phyloP scores from a whole-genome alignment of 2,329 filamentous ascomycete genomes.

The Parascedosporium putredinis region DNA sequence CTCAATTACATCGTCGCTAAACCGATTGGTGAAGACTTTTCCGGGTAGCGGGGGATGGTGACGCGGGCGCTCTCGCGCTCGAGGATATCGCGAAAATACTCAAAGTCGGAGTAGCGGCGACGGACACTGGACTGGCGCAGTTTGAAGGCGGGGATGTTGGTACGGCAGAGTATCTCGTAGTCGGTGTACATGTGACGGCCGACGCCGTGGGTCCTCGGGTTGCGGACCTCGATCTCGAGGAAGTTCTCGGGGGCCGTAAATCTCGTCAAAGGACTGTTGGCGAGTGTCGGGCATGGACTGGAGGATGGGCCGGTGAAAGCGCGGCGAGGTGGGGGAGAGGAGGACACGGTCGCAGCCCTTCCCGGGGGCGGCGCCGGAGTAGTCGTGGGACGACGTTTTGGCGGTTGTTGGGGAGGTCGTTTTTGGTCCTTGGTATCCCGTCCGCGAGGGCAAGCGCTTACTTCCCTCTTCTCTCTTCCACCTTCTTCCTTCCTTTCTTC shows the following conservation, averaged over 20 bases:
- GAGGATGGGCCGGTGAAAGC: conserved; percentile 44
- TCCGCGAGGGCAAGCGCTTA: neutral
- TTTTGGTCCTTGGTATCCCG: neutral
- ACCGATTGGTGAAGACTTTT: conserved; percentile 96
- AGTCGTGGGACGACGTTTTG: conserved; percentile 6
- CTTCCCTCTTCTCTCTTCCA: too few species aligned
- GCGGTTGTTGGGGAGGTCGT: neutral
- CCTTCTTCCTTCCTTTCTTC: too few species aligned
- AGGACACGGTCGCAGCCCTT: neutral
- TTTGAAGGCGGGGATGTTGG: conserved; percentile 99
- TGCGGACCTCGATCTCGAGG: conserved; percentile 93
- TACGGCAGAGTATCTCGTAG: conserved; percentile 95
- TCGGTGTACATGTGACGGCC: conserved; percentile 96
- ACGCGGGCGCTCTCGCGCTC: conserved; percentile 91
- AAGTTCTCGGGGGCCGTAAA: conserved; percentile 99
- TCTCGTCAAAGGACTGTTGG: conserved; percentile 95
- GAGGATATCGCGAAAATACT: conserved; percentile 96
- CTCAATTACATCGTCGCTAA: conserved; percentile 97
- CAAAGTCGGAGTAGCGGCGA: conserved; percentile 93
- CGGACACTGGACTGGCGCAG: conserved; percentile 80
- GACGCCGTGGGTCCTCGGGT: conserved; percentile 88
- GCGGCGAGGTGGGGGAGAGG: conserved; percentile 22
- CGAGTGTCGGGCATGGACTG: conserved; percentile 63
- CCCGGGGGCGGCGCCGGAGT: conserved; percentile 1
- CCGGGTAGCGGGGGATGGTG: conserved; percentile 88